phyloP scores from a whole-genome alignment of 768 basidiomycete genomes.

The Psilocybe sp. region DNA sequence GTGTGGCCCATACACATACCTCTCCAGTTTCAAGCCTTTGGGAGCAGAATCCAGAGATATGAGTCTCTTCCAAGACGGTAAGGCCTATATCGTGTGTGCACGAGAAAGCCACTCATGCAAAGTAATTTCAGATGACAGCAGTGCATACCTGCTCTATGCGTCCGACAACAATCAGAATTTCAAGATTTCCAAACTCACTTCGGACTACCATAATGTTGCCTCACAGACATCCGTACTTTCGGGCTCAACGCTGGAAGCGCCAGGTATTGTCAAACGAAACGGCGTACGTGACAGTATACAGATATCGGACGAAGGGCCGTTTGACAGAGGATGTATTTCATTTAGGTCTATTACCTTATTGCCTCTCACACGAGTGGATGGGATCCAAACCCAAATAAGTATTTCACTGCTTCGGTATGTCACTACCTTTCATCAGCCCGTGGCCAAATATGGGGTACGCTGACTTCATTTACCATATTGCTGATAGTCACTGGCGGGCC shows the following conservation, averaged over 20 bases:
- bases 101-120: background rate
- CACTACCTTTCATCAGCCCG: background rate
- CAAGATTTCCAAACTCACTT: constrained; percentile 56
- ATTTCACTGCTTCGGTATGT: background rate
- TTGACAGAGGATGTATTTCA: too few relatives aligned
- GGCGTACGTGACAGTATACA: constrained; percentile 27
- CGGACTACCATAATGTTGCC: constrained; percentile 58
- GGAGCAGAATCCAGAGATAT: constrained; percentile 60
- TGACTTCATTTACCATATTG: constrained; percentile 52
- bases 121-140: constrained; percentile 39
- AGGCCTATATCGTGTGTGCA: constrained; percentile 9
- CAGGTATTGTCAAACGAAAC: constrained; percentile 59
- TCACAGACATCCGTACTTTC: constrained; percentile 41
- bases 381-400: background rate
- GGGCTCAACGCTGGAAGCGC: constrained; percentile 60
- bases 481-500: constrained; percentile 45
- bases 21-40: constrained; percentile 52
- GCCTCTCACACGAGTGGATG: too few relatives aligned
- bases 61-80: constrained; percentile 56
- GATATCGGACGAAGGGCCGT: too few relatives aligned
- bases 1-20: constrained; percentile 59
- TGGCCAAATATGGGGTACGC: constrained; percentile 48
- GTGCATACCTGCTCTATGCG: constrained; percentile 59
- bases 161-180: constrained; percentile 70
- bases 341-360: too few relatives aligned